Percentiles rank a stretch among this genome's conserved stretches.
Evolutionary conservation across 495 filamentous ascomycete genomes (phyloP).

Genomic region (Daldinia childiae): DNA sequence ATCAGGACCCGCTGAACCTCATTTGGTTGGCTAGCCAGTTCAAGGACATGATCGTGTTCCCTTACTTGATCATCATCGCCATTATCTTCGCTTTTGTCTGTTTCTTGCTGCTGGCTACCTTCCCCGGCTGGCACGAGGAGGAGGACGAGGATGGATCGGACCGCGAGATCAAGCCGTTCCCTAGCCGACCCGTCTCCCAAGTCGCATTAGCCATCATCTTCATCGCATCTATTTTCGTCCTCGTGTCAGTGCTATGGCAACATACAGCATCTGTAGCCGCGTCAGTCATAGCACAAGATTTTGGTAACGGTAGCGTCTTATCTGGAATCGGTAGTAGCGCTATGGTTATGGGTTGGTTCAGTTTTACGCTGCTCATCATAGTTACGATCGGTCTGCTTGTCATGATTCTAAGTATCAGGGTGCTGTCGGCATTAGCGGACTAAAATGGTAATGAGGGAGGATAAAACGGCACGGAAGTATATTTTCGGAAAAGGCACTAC

Average conservation of each 20-base stretch:
- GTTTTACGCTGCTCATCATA: slow-evolving; percentile 88
- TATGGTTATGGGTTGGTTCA: slow-evolving; percentile 98
- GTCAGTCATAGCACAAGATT: slow-evolving; percentile 88
- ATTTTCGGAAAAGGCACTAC: neutral
- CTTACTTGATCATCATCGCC: slow-evolving; percentile 82
- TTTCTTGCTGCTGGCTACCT: slow-evolving; percentile 78
- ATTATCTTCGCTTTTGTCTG: slow-evolving; percentile 83
- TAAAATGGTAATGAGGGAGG: slow-evolving; percentile 18
- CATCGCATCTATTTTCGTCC: slow-evolving; percentile 78
- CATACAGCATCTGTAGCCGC: slow-evolving; percentile 96
- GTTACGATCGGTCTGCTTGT: slow-evolving; percentile 93
- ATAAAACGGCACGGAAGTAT: neutral
- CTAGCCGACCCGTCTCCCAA: slow-evolving; percentile 75
- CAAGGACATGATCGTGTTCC: slow-evolving; percentile 84
- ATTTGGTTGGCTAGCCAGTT: slow-evolving; percentile 83
- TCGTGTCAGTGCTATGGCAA: slow-evolving; percentile 79
- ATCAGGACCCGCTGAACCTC: slow-evolving; percentile 82
- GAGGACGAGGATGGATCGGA: slow-evolving; percentile 70
- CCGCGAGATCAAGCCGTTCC: slow-evolving; percentile 81
- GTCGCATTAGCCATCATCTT: slow-evolving; percentile 82
- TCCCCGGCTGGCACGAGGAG: slow-evolving; percentile 84
- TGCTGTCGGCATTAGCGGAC: slow-evolving; percentile 64
- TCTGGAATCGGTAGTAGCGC: slow-evolving; percentile 90
- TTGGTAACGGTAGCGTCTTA: slow-evolving; percentile 92
- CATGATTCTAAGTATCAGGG: slow-evolving; percentile 90